phyloP scores from a whole-genome alignment of 1,284 basidiomycete species.

The Apiotrichum veenhuisii region DNA sequence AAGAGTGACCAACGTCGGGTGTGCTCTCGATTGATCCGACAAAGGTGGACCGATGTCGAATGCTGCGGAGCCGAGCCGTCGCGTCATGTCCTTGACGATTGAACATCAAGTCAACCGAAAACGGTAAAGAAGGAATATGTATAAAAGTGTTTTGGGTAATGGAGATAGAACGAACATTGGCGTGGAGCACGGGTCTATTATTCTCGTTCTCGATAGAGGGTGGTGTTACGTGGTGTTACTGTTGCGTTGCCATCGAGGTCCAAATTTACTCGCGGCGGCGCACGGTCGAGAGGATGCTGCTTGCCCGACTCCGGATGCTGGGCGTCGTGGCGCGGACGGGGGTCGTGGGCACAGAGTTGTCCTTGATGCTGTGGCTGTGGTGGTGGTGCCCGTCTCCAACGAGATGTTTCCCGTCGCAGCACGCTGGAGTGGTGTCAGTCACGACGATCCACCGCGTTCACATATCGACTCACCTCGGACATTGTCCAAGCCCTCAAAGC shows the following conservation, averaged over 20 bases:
- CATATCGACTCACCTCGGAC: slow-evolving; percentile 56
- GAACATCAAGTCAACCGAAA: no score
- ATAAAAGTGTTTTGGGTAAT: neutral
- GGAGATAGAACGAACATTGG: no score
- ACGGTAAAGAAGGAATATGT: no score
- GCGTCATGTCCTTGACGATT: no score
- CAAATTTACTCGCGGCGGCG: slow-evolving; percentile 12
- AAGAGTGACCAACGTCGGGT: no score
- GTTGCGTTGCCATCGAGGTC: no score
- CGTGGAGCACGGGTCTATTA: neutral
- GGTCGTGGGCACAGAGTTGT: slow-evolving; percentile 47
- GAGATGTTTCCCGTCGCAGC: slow-evolving; percentile 84
- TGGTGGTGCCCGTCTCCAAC: slow-evolving; percentile 56
- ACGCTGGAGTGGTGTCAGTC: slow-evolving; percentile 55
- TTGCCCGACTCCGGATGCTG: slow-evolving; percentile 23
- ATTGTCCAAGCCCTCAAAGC: slow-evolving; percentile 90
- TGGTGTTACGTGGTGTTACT: no score
- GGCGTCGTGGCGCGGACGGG: slow-evolving; percentile 33
- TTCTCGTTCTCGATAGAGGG: neutral
- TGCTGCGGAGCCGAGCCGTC: no score
- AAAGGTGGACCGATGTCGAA: no score
- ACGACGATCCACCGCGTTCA: slow-evolving; percentile 2
- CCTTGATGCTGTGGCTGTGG: slow-evolving; percentile 60
- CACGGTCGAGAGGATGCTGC: slow-evolving; percentile 21
- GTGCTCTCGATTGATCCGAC: no score